Evolutionary conservation across 441 rosid species (phyloP), one percentile per base, ranked within the genome.

Genomic region (Viola pubescens): DNA sequence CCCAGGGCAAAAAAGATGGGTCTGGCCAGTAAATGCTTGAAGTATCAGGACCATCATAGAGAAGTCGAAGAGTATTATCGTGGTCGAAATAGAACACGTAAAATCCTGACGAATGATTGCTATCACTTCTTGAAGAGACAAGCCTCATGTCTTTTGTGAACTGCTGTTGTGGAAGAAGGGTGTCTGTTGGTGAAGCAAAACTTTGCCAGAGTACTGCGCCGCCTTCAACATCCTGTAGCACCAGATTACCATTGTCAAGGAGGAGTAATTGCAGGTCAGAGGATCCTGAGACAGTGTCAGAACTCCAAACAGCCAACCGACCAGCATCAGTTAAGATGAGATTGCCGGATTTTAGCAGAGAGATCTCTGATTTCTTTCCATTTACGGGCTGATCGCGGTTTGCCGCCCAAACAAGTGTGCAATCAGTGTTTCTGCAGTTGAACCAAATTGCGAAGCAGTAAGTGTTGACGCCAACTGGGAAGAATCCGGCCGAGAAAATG

Each of bases 111-210:
- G 66, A 65, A 3, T 10, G 39, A 54, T 65, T 56, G 7, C 11
- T 47, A 16, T 8, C 9, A 9, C 70, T 61, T 57, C 61, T 59
- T 6, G 63, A 51, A 0, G 62, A 60, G 48, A 70, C 74, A 45
- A 70, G 68, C 37, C 45, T 54, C 12, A 4, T 38, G 8, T 61
- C 9, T 47, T 43, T 70, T 1, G 66, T 65, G 16, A 70, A 9
- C 7, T 7, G 7, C 47, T 65, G 74, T 43, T 7, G 10, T 2
- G 70, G 70, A 61, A 70, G 74, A 45, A 70, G 62, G 7, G 67
- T 70, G 16, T 65, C 70, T 2, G 67, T 70, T 0, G 74, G 74
- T 4, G 37, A 65, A 52, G 51, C 61, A 51, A 70, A 65, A 56
- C 70, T 65, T 65, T 70, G 60, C 74, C 74, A 70, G 4, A 65